Evolutionary conservation across 2,329 filamentous ascomycete species (phyloP).

Genomic region (Stemphylium lycopersici): DNA sequence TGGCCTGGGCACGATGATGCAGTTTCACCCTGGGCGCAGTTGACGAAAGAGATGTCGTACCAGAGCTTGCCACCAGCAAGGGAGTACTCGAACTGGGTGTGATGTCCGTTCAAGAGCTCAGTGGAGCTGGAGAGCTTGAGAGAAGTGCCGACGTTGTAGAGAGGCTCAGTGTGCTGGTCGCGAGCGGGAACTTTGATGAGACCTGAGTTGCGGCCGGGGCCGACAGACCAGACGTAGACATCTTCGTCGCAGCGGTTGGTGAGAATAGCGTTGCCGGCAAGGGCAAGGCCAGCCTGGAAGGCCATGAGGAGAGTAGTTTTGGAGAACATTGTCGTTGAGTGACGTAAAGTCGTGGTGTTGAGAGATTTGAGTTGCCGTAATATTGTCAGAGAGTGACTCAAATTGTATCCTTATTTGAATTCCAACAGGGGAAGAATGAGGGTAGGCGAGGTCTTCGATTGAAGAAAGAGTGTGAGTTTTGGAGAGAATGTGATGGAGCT

Average conservation of each 20-base stretch:
- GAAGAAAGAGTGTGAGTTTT: slow-evolving; percentile 4
- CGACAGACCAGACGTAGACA: slow-evolving; percentile 34
- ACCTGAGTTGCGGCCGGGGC: slow-evolving; percentile 11
- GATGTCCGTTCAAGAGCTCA: slow-evolving; percentile 23
- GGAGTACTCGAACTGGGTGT: slow-evolving; percentile 40
- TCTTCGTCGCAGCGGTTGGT: slow-evolving; percentile 36
- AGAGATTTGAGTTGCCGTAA: background rate
- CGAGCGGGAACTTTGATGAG: slow-evolving; percentile 25
- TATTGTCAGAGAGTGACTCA: background rate
- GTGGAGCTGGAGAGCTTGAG: slow-evolving; percentile 36
- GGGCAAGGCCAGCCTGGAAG: slow-evolving; percentile 24
- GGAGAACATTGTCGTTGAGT: slow-evolving; percentile 22
- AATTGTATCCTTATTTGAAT: background rate
- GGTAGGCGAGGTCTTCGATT: slow-evolving; percentile 4
- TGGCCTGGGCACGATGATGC: slow-evolving; percentile 31
- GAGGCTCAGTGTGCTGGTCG: slow-evolving; percentile 26
- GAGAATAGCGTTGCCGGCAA: slow-evolving; percentile 32
- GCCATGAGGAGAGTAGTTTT: slow-evolving; percentile 22
- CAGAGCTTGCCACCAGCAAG: slow-evolving; percentile 25
- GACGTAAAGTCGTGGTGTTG: background rate
- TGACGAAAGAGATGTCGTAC: slow-evolving; percentile 39
- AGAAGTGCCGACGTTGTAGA: slow-evolving; percentile 24
- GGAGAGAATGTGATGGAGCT: slow-evolving; percentile 13
- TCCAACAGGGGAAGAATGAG: slow-evolving; percentile 4
- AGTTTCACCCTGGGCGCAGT: slow-evolving; percentile 32